phyloP scores from a whole-genome alignment of 2,329 filamentous ascomycete genomes.

The Xylariaceae sp. region DNA sequence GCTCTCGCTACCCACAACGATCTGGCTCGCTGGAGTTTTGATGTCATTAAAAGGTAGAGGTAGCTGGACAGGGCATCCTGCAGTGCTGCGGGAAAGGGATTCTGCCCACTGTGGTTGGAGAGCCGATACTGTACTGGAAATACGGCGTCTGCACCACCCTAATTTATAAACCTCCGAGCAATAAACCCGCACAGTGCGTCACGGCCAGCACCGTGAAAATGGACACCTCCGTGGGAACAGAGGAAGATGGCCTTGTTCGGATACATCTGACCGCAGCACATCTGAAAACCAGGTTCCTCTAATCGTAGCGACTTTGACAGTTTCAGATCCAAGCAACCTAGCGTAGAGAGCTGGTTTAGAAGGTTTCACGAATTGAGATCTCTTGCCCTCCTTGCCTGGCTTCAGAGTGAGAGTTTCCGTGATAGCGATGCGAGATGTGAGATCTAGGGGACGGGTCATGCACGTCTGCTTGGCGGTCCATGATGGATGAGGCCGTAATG shows the following conservation, averaged over 20 bases:
- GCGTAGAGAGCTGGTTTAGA: conserved; percentile 9
- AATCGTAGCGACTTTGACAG: conserved; percentile 13
- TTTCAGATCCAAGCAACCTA: conserved; percentile 10
- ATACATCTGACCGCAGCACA: background rate
- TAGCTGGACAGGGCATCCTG: conserved; percentile 45
- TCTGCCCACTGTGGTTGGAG: conserved; percentile 31
- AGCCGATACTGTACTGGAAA: conserved; percentile 45
- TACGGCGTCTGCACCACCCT: conserved; percentile 35
- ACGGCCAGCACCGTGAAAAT: conserved; percentile 18
- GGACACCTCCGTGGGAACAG: conserved; percentile 20
- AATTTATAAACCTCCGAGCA: conserved; percentile 29
- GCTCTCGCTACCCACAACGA: conserved; percentile 44
- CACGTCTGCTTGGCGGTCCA: conserved; percentile 14
- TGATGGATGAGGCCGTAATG: conserved; percentile 1
- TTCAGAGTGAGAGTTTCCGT: conserved; percentile 9
- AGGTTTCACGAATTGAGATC: conserved; percentile 11
- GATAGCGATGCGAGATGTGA: conserved; percentile 4
- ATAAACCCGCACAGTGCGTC: conserved; percentile 4
- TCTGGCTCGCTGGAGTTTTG: conserved; percentile 34
- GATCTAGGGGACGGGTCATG: conserved; percentile 4
- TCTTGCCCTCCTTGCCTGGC: conserved; percentile 7
- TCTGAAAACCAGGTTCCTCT: conserved; percentile 24
- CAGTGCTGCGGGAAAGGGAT: conserved; percentile 44
- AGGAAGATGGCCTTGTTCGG: conserved; percentile 14
- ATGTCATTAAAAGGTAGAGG: conserved; percentile 40